phyloP scores from a whole-genome alignment of 306 rosid species.

The Vicia villosa region DNA sequence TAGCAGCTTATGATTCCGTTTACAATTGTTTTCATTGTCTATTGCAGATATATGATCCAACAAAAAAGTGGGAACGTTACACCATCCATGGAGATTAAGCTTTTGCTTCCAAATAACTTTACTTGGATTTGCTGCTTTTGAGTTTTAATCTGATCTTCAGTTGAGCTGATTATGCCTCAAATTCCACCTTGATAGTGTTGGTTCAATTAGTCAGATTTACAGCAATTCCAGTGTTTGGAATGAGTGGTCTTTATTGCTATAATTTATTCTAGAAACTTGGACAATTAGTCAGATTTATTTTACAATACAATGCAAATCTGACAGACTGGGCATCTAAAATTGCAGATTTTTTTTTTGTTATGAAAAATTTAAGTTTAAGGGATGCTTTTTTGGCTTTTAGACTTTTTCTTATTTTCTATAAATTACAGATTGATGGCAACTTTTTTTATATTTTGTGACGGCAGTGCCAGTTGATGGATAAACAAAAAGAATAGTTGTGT shows the following conservation, averaged over 20 bases:
- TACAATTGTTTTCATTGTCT: neutral
- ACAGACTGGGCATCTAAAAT: neutral
- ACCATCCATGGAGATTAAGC: conserved; percentile 74
- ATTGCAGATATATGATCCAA: conserved; percentile 62
- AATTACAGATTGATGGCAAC: neutral
- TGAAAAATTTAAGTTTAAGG: neutral
- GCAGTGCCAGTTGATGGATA: too few species aligned
- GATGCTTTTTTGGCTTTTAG: neutral
- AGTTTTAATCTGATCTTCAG: neutral
- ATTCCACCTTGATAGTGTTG: neutral
- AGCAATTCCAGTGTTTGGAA: conserved; percentile 1
- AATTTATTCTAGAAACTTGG: neutral
- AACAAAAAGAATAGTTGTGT: too few species aligned
- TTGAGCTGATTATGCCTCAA: conserved; percentile 2
- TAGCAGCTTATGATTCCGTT: conserved; percentile 3
- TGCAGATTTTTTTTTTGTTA: neutral
- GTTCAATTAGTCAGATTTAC: neutral
- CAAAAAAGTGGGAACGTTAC: conserved; percentile 72
- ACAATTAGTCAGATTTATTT: neutral
- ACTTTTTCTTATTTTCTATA: neutral
- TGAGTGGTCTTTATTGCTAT: neutral
- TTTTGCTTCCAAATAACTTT: conserved; percentile 1
- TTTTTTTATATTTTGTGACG: too few species aligned
- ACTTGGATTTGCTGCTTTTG: conserved; percentile 21
- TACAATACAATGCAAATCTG: neutral